Base-by-base conservation (phyloP, 2,329 filamentous ascomycete genomes). In the Knufia fluminis region DNA sequence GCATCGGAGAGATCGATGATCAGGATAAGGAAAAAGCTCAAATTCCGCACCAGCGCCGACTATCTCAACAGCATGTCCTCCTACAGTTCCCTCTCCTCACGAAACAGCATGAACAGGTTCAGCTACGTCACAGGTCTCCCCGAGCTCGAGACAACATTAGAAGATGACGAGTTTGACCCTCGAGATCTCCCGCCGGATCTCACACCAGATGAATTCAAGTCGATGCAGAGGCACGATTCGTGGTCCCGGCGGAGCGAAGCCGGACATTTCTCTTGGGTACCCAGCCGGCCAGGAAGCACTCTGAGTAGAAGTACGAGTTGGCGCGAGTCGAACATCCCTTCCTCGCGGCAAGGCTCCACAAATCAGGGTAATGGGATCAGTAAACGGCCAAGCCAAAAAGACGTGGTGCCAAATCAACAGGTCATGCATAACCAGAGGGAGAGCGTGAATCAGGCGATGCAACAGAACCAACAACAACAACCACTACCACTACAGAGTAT, bases 71-170 rank as follows among this genome's bases (percentile, higher is more conserved):
- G 12, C 17, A 48, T 48, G 45, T 48, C 45, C n/a, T 26, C 19
- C 20, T 48, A 48, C 35, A 28, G 20, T 16, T 26, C 19, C n/a
- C 35, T 48, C 9, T 40, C 33, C 28, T 48, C 45, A 2, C 19
- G 45, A n/a, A 48, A 48, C 28, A 48, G 45, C 24, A 28, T 48
- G 45, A 48, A 45, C 17, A 19, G 45, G 23, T 48, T 48, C 33
- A 48, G 45, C 45, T 48, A 48, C 36, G 45, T 48, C 12, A 48
- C 45, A n/a, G 45, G 45, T 2, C 24, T 48, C 10, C 45, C 45
- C 19, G 45, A 48, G 19, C 23, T 48, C n/a, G 45, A 48, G 22
- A 38, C 45, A 3, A 33, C 36, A 17, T 14, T 48, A 14, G 45
- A 48, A 19, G 33, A 48, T 16, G 45, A 40, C 10, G 45, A 48